phyloP scores from a whole-genome alignment of 2,329 filamentous ascomycete species.

The Ophiocordyceps camponoti-saundersi region DNA sequence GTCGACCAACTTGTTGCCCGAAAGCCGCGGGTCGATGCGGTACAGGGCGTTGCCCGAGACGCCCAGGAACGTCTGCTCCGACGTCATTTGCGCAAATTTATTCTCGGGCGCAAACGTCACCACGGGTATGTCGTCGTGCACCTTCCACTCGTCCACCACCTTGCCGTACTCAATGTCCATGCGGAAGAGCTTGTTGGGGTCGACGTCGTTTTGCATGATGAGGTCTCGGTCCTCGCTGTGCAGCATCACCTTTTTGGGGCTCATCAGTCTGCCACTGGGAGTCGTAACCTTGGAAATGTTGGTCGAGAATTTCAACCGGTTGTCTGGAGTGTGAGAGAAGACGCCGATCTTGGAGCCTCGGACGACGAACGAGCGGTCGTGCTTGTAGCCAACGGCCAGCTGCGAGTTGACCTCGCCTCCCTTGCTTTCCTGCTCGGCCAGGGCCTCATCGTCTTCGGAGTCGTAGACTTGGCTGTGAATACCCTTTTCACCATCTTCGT shows the following conservation, averaged over 20 bases:
- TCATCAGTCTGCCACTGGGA: constrained; percentile 72
- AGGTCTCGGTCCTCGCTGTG: constrained; percentile 81
- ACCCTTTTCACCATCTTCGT: constrained; percentile 46
- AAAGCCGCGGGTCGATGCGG: constrained; percentile 77
- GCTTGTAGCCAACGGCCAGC: constrained; percentile 89
- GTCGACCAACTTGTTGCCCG: constrained; percentile 86
- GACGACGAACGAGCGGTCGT: constrained; percentile 92
- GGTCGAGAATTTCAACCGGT: constrained; percentile 87
- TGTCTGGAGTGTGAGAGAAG: constrained; percentile 89
- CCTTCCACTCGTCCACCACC: constrained; percentile 96
- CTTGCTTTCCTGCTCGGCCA: constrained; percentile 54
- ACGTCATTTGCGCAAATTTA: constrained; percentile 96
- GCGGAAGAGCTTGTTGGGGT: constrained; percentile 82
- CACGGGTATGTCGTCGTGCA: constrained; percentile 90
- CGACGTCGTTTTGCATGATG: constrained; percentile 66
- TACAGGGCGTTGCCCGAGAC: constrained; percentile 86
- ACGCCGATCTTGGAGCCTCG: constrained; percentile 96
- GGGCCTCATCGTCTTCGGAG: constrained; percentile 47
- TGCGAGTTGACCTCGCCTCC: constrained; percentile 78
- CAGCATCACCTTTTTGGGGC: constrained; percentile 91
- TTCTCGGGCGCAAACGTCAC: constrained; percentile 86
- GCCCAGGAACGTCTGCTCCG: constrained; percentile 87
- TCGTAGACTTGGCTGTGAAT: constrained; percentile 54
- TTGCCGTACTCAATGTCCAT: constrained; percentile 98
- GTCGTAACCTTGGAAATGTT: constrained; percentile 95